phyloP scores from a whole-genome alignment of 805 yeast genomes.

The Sporopachydermia quercuum region DNA sequence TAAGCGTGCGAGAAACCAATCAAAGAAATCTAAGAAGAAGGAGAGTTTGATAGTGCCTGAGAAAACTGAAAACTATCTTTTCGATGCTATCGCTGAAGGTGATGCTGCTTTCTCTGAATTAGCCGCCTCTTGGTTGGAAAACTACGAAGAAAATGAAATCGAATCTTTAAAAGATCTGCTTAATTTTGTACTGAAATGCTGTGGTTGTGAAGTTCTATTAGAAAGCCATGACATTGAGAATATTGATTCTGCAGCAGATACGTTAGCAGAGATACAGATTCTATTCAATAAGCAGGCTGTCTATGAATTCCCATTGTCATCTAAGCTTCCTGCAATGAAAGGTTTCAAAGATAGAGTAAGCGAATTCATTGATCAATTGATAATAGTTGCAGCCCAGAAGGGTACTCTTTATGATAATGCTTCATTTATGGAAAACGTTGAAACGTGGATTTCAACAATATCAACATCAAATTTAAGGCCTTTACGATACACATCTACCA shows the following conservation, averaged over 20 bases:
- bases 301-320: constrained; percentile 56
- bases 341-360: constrained; percentile 38
- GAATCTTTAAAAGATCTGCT: constrained; percentile 45
- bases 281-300: constrained; percentile 41
- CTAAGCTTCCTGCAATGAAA: constrained; percentile 32
- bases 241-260: constrained; percentile 54
- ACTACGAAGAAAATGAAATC: constrained; percentile 27
- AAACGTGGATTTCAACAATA: constrained; percentile 66
- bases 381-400: constrained; percentile 41
- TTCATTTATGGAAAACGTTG: constrained; percentile 34
- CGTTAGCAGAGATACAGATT: constrained; percentile 58
- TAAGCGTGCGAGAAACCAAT: constrained; percentile 7
- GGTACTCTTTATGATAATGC: constrained; percentile 36
- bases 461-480: constrained; percentile 59
- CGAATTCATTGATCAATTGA: constrained; percentile 38
- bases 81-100: constrained; percentile 34
- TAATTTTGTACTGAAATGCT: constrained; percentile 52
- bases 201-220: constrained; percentile 56
- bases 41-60: constrained; percentile 15
- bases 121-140: constrained; percentile 44
- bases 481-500: constrained; percentile 52
- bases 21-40: constrained; percentile 6
- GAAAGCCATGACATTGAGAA: constrained; percentile 64
- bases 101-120: constrained; percentile 35
- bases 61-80: constrained; percentile 28